Conservation (phyloP, 306 rosid species). For the Dalbergia cultrata region DNA sequence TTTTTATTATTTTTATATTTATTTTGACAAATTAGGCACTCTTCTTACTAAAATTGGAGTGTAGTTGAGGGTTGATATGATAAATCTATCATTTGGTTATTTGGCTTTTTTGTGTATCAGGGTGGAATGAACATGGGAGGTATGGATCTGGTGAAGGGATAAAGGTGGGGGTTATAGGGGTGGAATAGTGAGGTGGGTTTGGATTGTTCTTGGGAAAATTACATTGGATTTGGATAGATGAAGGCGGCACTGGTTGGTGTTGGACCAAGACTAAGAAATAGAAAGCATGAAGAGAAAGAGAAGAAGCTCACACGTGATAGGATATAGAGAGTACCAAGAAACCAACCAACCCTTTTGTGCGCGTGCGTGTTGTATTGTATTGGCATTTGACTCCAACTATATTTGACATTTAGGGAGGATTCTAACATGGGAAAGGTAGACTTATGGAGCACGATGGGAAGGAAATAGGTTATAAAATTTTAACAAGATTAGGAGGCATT, state of each 20-base stretch:
- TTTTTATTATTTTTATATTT: no score
- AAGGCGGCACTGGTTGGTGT: constrained; percentile 37
- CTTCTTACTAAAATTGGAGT: no score
- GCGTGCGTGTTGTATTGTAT: not conserved
- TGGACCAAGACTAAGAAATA: constrained; percentile 2
- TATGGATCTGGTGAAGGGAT: constrained; percentile 62
- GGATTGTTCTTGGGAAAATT: constrained; percentile 47
- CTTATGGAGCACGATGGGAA: no score
- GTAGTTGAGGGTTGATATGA: no score
- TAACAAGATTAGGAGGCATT: no score
- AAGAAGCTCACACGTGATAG: not conserved
- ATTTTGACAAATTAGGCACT: no score
- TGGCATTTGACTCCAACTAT: no score
- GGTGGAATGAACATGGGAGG: not conserved
- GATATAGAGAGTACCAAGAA: not conserved
- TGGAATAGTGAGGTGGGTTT: constrained; percentile 55
- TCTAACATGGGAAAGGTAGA: no score
- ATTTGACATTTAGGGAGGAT: no score
- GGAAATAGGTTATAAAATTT: no score
- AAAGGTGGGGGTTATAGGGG: constrained; percentile 42
- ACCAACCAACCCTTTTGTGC: constrained; percentile 9
- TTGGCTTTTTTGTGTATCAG: not conserved
- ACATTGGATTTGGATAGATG: constrained; percentile 61
- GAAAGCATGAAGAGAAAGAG: constrained; percentile 8
- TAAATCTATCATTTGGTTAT: no score